These are phyloP conservation scores for Hylodesmum podocarpum DNA, from an alignment of 306 rosid genomes.

Conservation along the genomic window DNA sequence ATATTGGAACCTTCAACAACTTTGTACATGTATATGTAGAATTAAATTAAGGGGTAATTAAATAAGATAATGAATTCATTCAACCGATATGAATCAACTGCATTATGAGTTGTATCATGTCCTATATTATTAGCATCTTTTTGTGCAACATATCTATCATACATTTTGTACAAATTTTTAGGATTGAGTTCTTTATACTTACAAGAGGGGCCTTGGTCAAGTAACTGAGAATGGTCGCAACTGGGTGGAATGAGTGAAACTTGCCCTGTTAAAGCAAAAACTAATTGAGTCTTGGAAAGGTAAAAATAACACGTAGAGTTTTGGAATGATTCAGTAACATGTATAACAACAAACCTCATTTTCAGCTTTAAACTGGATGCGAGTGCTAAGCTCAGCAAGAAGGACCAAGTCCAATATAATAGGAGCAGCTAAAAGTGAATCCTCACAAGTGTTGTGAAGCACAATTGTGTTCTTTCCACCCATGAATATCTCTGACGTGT, in stretches of 20 bases:
- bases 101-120: no score
- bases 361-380: conserved; percentile 85
- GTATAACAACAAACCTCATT: conserved; percentile 54
- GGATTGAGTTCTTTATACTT: no score
- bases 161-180: no score
- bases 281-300: background rate
- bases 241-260: conserved; percentile 96
- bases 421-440: conserved; percentile 94
- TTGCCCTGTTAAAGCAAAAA: conserved; percentile 53
- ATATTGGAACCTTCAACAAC: background rate
- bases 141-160: no score
- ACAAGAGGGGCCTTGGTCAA: conserved; percentile 96
- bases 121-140: no score
- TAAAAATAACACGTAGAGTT: background rate
- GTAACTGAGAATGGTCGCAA: conserved; percentile 92
- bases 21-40: background rate
- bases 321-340: background rate
- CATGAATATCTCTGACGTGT: conserved; percentile 97
- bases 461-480: conserved; percentile 90
- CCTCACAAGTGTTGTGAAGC: conserved; percentile 95
- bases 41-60: no score
- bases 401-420: conserved; percentile 93
- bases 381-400: conserved; percentile 94
- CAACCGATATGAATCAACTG: background rate
- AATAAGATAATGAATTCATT: no score